Conservation (phyloP, 768 basidiomycete species). For the Trametes cinnabarina region DNA sequence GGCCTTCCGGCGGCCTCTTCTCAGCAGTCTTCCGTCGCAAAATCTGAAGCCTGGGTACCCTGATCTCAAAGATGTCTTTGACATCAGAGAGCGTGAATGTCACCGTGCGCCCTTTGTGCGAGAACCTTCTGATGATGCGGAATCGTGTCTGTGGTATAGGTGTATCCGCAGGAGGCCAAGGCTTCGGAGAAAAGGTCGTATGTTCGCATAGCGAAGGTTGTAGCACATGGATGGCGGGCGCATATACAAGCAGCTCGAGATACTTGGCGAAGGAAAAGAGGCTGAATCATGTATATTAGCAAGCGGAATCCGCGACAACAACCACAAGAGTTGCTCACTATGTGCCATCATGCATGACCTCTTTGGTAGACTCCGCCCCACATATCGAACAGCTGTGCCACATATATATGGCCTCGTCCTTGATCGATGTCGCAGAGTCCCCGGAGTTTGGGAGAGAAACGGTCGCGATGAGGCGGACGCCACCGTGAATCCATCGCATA, state of each 20-base stretch:
- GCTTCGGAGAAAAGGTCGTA: constrained; percentile 18
- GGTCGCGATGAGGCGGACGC: constrained; percentile 29
- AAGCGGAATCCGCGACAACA: neutral
- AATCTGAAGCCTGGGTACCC: constrained; percentile 60
- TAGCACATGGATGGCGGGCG: constrained; percentile 17
- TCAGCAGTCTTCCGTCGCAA: constrained; percentile 29
- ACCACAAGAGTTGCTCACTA: constrained; percentile 21
- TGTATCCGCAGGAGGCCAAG: constrained; percentile 21
- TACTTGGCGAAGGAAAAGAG: constrained; percentile 31
- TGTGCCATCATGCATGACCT: constrained; percentile 30
- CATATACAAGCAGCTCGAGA: constrained; percentile 30
- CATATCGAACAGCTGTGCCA: constrained; percentile 33
- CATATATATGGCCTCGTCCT: constrained; percentile 25
- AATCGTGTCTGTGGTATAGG: constrained; percentile 32
- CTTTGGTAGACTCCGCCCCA: constrained; percentile 22
- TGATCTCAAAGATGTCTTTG: constrained; percentile 60
- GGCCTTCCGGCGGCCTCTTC: constrained; percentile 8
- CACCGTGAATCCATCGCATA: constrained; percentile 39
- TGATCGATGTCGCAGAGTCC: neutral
- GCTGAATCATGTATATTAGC: constrained; percentile 7
- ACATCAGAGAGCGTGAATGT: constrained; percentile 46
- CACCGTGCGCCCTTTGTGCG: constrained; percentile 35
- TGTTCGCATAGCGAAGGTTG: constrained; percentile 25
- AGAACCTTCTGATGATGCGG: constrained; percentile 44
- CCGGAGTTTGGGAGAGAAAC: constrained; percentile 6